phyloP scores from a whole-genome alignment of 805 yeast species.

The Candida odintsovae region DNA sequence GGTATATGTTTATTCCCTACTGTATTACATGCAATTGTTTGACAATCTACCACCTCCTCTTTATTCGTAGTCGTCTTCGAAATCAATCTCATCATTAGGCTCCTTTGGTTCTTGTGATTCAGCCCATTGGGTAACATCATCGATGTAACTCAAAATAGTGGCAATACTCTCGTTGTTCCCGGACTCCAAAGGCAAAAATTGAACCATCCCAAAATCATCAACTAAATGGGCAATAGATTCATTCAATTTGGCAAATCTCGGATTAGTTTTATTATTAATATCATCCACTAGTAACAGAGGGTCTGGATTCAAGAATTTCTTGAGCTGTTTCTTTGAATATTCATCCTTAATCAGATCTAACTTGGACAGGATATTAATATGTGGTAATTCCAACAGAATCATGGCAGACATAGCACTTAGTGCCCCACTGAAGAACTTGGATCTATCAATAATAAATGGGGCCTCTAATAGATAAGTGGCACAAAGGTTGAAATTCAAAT shows the following conservation, averaged over 20 bases:
- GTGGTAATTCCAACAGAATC: conserved; percentile 93
- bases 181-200: conserved; percentile 84
- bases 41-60: too few relatives aligned
- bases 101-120: conserved; percentile 96
- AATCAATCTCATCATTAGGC: conserved; percentile 70
- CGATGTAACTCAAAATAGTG: conserved; percentile 84
- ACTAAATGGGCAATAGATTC: conserved; percentile 81
- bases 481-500: conserved; percentile 80
- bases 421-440: conserved; percentile 94
- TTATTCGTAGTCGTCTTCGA: conserved; percentile 42
- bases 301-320: conserved; percentile 86
- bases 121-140: conserved; percentile 97
- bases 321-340: conserved; percentile 67
- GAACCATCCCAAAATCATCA: conserved; percentile 99
- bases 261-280: conserved; percentile 45
- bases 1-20: background rate
- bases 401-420: conserved; percentile 97
- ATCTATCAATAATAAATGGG: conserved; percentile 82
- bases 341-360: conserved; percentile 81
- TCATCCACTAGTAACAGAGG: conserved; percentile 62
- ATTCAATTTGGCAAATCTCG: conserved; percentile 66
- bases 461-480: conserved; percentile 92
- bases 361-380: conserved; percentile 83
- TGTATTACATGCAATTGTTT: background rate
- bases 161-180: conserved; percentile 70